Conservation (phyloP, 2,329 filamentous ascomycete genomes). For the Tympanopsis confertula region DNA sequence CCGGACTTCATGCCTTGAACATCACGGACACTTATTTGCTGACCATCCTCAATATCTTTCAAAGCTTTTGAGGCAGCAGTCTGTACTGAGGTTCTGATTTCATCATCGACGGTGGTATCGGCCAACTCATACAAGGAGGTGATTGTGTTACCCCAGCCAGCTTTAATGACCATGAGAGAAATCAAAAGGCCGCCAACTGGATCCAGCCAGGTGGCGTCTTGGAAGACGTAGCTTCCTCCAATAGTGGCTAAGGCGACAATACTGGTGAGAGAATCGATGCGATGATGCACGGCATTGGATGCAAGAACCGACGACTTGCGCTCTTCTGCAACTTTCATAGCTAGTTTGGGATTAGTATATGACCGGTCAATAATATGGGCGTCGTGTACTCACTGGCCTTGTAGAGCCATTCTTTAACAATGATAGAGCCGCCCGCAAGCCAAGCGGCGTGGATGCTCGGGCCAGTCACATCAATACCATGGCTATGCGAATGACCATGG, state of each 20-base stretch:
- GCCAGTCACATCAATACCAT: slow-evolving; percentile 29
- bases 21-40: slow-evolving; percentile 39
- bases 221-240: slow-evolving; percentile 54
- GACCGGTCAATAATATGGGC: neutral
- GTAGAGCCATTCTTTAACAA: slow-evolving; percentile 66
- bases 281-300: slow-evolving; percentile 64
- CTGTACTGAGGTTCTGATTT: slow-evolving; percentile 46
- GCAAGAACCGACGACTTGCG: slow-evolving; percentile 64
- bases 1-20: slow-evolving; percentile 64
- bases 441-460: slow-evolving; percentile 64
- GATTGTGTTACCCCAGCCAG: slow-evolving; percentile 58
- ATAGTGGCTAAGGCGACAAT: slow-evolving; percentile 63
- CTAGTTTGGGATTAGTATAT: slow-evolving; percentile 17
- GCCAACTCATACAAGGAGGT: slow-evolving; percentile 56
- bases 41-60: slow-evolving; percentile 21
- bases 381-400: slow-evolving; percentile 46
- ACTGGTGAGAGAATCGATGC: slow-evolving; percentile 63
- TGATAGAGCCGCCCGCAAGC: slow-evolving; percentile 57
- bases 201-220: slow-evolving; percentile 60
- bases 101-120: slow-evolving; percentile 56
- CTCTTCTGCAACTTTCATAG: slow-evolving; percentile 62
- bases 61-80: slow-evolving; percentile 37
- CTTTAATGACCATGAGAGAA: slow-evolving; percentile 61
- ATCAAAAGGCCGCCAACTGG: slow-evolving; percentile 62
- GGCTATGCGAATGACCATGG: slow-evolving; percentile 38